Percentiles rank a stretch among this genome's conserved stretches.
Conservation (phyloP, 2,329 filamentous ascomycete genomes). For the Cladophialophora chaetospira region DNA sequence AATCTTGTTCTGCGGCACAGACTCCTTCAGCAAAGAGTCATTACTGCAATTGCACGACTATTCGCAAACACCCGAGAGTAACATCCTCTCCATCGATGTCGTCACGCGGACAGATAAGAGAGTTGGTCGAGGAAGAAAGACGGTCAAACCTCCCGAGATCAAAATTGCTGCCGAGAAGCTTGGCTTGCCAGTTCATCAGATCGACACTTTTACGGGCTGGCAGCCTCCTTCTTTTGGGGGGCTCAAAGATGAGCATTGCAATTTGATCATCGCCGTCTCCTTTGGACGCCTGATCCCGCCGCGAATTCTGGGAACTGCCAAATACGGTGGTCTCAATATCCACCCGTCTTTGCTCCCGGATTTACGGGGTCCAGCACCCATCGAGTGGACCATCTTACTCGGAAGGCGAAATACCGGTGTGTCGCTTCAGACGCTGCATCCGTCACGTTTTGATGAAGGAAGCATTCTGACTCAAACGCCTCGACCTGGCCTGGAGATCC, state of each 20-base stretch:
- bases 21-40: slow-evolving; percentile 81
- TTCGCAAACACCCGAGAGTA: slow-evolving; percentile 51
- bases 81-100: slow-evolving; percentile 79
- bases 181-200: slow-evolving; percentile 68
- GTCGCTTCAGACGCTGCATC: slow-evolving; percentile 83
- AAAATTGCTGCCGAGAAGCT: slow-evolving; percentile 65
- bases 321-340: slow-evolving; percentile 87
- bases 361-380: slow-evolving; percentile 72
- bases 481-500: slow-evolving; percentile 56
- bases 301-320: slow-evolving; percentile 67
- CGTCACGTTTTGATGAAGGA: slow-evolving; percentile 75
- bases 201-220: slow-evolving; percentile 84
- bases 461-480: slow-evolving; percentile 71
- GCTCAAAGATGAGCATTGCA: slow-evolving; percentile 50
- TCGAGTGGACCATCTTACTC: slow-evolving; percentile 78
- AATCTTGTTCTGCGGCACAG: slow-evolving; percentile 93
- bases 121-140: slow-evolving; percentile 73
- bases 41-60: slow-evolving; percentile 69
- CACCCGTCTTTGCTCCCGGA: slow-evolving; percentile 90
- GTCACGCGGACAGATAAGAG: slow-evolving; percentile 77
- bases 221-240: slow-evolving; percentile 56
- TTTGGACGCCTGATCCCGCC: slow-evolving; percentile 88
- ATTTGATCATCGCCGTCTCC: slow-evolving; percentile 88
- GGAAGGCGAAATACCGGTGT: slow-evolving; percentile 67
- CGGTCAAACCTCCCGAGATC: slow-evolving; percentile 71